These are phyloP conservation scores for Barnettozyma wickerhamii DNA, from an alignment of 805 yeast species.

Conservation along the genomic window DNA sequence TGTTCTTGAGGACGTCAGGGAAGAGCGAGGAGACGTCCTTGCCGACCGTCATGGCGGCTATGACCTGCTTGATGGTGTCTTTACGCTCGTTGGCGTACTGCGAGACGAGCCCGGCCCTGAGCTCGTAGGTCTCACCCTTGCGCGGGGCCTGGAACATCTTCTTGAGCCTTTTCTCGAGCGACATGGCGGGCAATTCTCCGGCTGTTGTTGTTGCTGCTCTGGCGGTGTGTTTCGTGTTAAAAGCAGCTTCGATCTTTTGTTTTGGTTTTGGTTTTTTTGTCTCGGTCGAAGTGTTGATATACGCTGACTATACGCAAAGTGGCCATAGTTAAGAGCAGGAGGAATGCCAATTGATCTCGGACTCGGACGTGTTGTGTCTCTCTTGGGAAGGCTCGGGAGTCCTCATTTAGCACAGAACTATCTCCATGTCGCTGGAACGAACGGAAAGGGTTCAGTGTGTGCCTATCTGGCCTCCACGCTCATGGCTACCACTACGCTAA, in stretches of 20 bases:
- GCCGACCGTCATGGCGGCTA: constrained; percentile 97
- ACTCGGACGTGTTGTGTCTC: constrained; percentile 41
- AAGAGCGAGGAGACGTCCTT: constrained; percentile 92
- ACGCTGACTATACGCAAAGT: not conserved
- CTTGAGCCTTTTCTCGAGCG: constrained; percentile 48
- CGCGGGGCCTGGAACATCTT: constrained; percentile 54
- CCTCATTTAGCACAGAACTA: constrained; percentile 66
- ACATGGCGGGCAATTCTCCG: no score
- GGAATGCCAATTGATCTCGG: constrained; percentile 49
- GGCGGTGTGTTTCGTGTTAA: not conserved
- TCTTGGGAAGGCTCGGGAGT: constrained; percentile 51
- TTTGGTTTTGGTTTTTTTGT: not conserved
- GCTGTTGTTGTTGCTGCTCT: not conserved
- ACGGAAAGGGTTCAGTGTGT: constrained; percentile 93
- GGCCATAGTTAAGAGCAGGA: no score
- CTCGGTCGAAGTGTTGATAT: no score
- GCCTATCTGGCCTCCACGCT: constrained; percentile 72
- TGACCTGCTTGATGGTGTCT: constrained; percentile 94
- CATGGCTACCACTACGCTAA: constrained; percentile 36
- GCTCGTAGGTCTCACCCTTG: constrained; percentile 83
- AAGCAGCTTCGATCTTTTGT: not conserved
- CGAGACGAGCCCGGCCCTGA: constrained; percentile 85
- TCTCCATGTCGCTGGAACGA: constrained; percentile 94
- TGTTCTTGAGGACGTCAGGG: constrained; percentile 93
- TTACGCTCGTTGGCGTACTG: constrained; percentile 93